Evolutionary conservation across 768 basidiomycete species (phyloP), one percentile per base, ranked within the genome.

Genomic region (Tephrocybe rancida): DNA sequence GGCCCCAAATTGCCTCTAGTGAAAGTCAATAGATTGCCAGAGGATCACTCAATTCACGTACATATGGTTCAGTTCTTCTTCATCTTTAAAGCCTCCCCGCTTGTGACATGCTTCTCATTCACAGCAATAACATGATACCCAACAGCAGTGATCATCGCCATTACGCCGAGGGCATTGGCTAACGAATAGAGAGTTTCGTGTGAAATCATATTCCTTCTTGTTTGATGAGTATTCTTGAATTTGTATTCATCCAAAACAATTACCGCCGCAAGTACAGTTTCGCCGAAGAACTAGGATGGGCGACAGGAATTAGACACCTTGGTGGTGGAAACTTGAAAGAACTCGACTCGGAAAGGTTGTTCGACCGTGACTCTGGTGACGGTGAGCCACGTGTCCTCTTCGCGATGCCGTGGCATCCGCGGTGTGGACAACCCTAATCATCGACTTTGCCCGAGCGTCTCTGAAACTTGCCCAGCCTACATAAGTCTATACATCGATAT

Each of bases 71-170:
- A 61, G 54, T 55, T 52, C 53, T 54, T 61, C 19, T 62, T 61
- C 35, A 49, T 51, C 52, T 67, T 60, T 43, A 56, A 56, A 37
- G 59, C 58, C 55, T 62, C 66, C n/a, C 42, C 61, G 50, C 43
- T 64, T 56, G 56, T 57, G 54, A 69, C 67, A 66, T 66, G 80
- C 56, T 67, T 65, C 19, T 85, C 83, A 62, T 95, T 95, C 56
- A 96, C 92, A 29, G 91, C 87, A 46, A 98, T 75, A 63, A 96
- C 83, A 73, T 98, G 95, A 71, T 95, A 97, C 43, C 84, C 82
- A 49, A 98, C 87, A 50, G 95, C 88, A 5, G 90, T 86, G 60
- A 92, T 63, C 87, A 98, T 93, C 25, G 95, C 90, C 48, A 91
- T 75, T 32, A 86, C 76, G 32, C 95, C 95, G 16, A 95, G 84